Base-by-base conservation (phyloP, 768 basidiomycete species). In the Gloeopeniophorella convolvens region DNA sequence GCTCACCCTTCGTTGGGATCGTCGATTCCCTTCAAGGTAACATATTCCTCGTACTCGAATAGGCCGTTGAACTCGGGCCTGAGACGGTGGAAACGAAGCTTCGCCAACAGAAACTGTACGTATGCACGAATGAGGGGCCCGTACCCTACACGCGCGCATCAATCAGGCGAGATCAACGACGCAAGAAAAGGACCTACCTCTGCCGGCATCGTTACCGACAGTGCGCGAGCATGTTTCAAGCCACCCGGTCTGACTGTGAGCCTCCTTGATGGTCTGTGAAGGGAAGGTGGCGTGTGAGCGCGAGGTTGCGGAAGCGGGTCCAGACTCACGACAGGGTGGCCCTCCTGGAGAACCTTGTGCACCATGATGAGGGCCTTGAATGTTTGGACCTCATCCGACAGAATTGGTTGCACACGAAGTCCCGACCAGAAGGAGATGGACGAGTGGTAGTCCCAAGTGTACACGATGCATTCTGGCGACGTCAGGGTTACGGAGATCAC, bases 361-460 rank as follows among this genome's bases (percentile, higher is more conserved):
- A 98, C 93, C 9, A 86, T 90, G 57, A 99, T 98, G 58, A 99
- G 78, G 2, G 89, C 89, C 68, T 99, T 99, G 78, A 98, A 99
- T 0, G 96, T 95, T 69, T 96, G 93, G 0, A 98, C 82, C 72
- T 99, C 96, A 67, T 99, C 96, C 4, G 93, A 82, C 23, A 99
- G 72, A 60, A 99, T 96, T 34, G 96, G 96, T 57, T 97, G 95
- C 2, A 98, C 96, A 26, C 96, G 79, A 6, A 99, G 76, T 24
- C 91, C 92, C 60, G 90, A 92, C 96, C 96, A 99, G 66, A 98
- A 97, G 5, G 94, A 94, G 60, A 90, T 83, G 30, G 94, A 97
- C 16, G 93, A 89, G 62, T 97, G 94, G 63, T 98, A 98, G 67
- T 99, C 96, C 94, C 94, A 97, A 6, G 96, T 98, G 68, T 93